Conservation (phyloP, 169 alveolate species). For the Eimeria maxima region DNA sequence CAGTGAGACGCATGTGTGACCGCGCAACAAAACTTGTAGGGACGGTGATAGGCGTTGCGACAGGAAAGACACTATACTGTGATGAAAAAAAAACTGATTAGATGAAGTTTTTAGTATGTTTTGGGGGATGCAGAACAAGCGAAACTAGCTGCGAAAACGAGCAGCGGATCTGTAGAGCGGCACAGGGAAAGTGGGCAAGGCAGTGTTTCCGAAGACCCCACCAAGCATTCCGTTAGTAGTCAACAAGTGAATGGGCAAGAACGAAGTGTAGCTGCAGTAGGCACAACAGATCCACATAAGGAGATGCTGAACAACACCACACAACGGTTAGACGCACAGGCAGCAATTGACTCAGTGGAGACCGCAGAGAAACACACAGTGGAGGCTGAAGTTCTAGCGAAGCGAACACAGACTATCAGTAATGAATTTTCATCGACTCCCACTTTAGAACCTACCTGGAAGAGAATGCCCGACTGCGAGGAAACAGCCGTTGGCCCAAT, state of each 20-base stretch:
- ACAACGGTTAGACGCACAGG: not conserved
- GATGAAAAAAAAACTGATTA: not conserved
- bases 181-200: not conserved
- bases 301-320: not conserved
- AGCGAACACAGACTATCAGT: not conserved
- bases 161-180: not conserved
- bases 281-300: not conserved
- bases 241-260: not conserved
- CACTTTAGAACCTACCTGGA: not conserved
- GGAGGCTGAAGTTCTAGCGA: not conserved
- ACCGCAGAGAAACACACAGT: not conserved
- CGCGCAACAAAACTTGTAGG: not conserved
- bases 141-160: not conserved
- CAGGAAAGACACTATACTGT: not conserved
- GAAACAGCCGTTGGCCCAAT: not conserved
- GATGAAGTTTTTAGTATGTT: not conserved
- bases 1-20: not conserved
- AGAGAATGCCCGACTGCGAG: not conserved
- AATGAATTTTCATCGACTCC: not conserved
- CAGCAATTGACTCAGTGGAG: not conserved
- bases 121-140: not conserved
- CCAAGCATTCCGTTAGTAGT: not conserved
- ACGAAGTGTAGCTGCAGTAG: not conserved
- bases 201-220: not conserved
- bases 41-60: not conserved